Conservation (phyloP, 2,329 filamentous ascomycete genomes). For the Aspergillus sp. region DNA sequence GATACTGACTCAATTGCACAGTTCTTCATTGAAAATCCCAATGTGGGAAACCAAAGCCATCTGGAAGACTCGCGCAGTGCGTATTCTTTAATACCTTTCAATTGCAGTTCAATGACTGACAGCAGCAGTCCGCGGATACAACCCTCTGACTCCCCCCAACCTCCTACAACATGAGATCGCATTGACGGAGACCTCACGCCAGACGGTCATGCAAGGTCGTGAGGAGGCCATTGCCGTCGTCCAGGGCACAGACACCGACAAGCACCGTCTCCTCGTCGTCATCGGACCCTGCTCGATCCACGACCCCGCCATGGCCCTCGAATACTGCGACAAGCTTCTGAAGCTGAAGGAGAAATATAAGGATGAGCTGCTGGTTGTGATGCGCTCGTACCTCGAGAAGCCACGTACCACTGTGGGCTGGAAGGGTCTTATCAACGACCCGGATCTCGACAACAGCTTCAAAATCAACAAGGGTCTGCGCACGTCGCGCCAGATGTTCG, state of each 20-base stretch:
- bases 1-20: slow-evolving; percentile 23
- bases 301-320: slow-evolving; percentile 80
- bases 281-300: slow-evolving; percentile 97
- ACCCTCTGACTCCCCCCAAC: slow-evolving; percentile 85
- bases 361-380: slow-evolving; percentile 86
- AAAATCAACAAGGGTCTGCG: slow-evolving; percentile 97
- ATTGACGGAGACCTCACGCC: slow-evolving; percentile 34
- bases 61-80: slow-evolving; percentile 79
- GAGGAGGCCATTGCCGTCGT: slow-evolving; percentile 56
- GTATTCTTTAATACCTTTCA: slow-evolving; percentile 21
- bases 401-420: slow-evolving; percentile 95
- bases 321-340: slow-evolving; percentile 82
- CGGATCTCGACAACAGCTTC: slow-evolving; percentile 96
- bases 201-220: slow-evolving; percentile 54
- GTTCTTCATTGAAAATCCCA: slow-evolving; percentile 73
- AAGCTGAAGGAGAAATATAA: slow-evolving; percentile 80
- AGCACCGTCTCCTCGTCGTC: slow-evolving; percentile 63
- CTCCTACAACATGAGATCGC: slow-evolving; percentile 91
- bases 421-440: slow-evolving; percentile 98
- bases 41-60: slow-evolving; percentile 66
- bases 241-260: slow-evolving; percentile 49
- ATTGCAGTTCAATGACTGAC: slow-evolving; percentile 2
- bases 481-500: slow-evolving; percentile 80
- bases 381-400: slow-evolving; percentile 98
- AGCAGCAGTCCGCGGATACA: slow-evolving; percentile 70